phyloP scores from a whole-genome alignment of 2,329 filamentous ascomycete genomes.

The Aureobasidium sp. region DNA sequence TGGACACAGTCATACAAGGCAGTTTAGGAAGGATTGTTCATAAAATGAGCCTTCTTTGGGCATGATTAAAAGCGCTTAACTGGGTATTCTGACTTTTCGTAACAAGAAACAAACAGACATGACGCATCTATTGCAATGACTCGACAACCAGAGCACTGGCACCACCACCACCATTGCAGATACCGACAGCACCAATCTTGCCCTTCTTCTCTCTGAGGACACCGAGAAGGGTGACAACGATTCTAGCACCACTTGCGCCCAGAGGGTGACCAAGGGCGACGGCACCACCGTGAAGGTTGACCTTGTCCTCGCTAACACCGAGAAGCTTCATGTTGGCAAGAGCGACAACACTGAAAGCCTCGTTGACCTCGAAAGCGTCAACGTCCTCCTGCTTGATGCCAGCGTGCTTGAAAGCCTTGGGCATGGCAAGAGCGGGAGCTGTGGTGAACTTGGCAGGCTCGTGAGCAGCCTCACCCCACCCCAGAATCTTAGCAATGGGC shows the following conservation, averaged over 20 bases:
- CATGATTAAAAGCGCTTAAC: slow-evolving; percentile 13
- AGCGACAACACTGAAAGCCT: slow-evolving; percentile 95
- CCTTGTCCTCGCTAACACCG: slow-evolving; percentile 69
- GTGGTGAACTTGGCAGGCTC: slow-evolving; percentile 94
- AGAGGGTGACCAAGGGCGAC: slow-evolving; percentile 95
- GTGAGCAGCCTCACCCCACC: slow-evolving; percentile 92
- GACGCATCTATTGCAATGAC: slow-evolving; percentile 26
- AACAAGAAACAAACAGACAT: slow-evolving; percentile 15
- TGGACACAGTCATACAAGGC: neutral
- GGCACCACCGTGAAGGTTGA: slow-evolving; percentile 91
- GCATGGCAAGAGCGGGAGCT: slow-evolving; percentile 85
- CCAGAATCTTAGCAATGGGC: slow-evolving; percentile 91
- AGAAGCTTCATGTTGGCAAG: slow-evolving; percentile 95
- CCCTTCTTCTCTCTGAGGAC: slow-evolving; percentile 85
- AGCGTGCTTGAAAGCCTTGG: slow-evolving; percentile 95
- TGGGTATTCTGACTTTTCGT: slow-evolving; percentile 16
- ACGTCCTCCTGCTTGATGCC: slow-evolving; percentile 69
- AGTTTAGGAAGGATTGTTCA: neutral
- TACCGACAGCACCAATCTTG: slow-evolving; percentile 89
- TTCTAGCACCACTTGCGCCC: slow-evolving; percentile 87
- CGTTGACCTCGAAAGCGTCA: slow-evolving; percentile 98
- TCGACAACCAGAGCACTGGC: slow-evolving; percentile 92
- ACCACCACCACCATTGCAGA: slow-evolving; percentile 96
- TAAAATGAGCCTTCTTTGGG: slow-evolving; percentile 5
- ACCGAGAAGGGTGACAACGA: slow-evolving; percentile 81